phyloP scores from a whole-genome alignment of 805 yeast genomes.

The Teunomyces barrocoloradensis region DNA sequence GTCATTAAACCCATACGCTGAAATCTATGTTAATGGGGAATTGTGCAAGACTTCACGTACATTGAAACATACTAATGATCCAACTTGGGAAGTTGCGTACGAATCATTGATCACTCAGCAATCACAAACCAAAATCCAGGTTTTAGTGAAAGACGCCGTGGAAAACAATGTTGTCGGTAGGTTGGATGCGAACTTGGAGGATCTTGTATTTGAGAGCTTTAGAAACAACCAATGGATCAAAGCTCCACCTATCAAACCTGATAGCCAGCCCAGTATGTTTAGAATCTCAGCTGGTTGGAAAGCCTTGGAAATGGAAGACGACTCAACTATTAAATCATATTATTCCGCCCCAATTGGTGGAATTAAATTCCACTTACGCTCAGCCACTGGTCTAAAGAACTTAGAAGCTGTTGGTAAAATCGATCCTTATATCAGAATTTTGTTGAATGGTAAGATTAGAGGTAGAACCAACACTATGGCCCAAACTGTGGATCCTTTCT shows the following conservation, averaged over 20 bases:
- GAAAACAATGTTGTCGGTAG: slow-evolving; percentile 54
- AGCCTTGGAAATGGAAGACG: slow-evolving; percentile 54
- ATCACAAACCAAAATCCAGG: slow-evolving; percentile 49
- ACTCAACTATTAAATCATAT: slow-evolving; percentile 43
- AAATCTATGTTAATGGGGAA: slow-evolving; percentile 56
- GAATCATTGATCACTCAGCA: slow-evolving; percentile 65
- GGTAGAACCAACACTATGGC: slow-evolving; percentile 56
- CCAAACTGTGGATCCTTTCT: slow-evolving; percentile 55
- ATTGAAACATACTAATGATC: slow-evolving; percentile 66
- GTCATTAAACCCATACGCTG: slow-evolving; percentile 65
- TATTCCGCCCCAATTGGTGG: slow-evolving; percentile 66
- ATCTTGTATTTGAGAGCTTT: slow-evolving; percentile 47
- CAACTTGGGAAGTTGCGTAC: slow-evolving; percentile 62
- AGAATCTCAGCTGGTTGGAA: slow-evolving; percentile 66
- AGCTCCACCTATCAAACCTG: slow-evolving; percentile 41
- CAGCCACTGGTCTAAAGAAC: slow-evolving; percentile 50
- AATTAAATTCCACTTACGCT: slow-evolving; percentile 55
- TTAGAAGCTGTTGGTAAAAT: slow-evolving; percentile 68
- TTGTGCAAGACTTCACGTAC: slow-evolving; percentile 57
- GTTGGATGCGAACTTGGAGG: slow-evolving; percentile 52
- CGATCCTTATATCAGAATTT: slow-evolving; percentile 68
- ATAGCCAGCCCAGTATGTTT: slow-evolving; percentile 31
- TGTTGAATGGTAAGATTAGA: slow-evolving; percentile 55
- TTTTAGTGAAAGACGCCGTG: slow-evolving; percentile 61
- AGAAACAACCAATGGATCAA: slow-evolving; percentile 51